phyloP scores from a whole-genome alignment of 2,329 filamentous ascomycete species.

The Blastomyces gilchristii region DNA sequence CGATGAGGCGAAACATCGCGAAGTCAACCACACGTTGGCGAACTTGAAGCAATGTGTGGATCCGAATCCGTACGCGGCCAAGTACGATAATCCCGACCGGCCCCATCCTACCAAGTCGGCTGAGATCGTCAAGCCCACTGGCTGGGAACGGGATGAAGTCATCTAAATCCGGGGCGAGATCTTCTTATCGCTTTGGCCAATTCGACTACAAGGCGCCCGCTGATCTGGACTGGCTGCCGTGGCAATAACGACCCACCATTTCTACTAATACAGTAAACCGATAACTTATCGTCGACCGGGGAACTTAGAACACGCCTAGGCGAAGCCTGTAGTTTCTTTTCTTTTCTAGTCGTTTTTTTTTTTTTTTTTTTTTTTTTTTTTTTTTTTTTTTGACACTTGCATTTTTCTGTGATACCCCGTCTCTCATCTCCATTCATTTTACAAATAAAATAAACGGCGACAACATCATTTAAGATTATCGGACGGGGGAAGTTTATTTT shows the following conservation, averaged over 20 bases:
- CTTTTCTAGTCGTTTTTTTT: not conserved
- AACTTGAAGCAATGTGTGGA: constrained; percentile 79
- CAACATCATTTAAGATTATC: not conserved
- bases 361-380: not conserved
- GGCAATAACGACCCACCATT: not conserved
- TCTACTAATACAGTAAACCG: not conserved
- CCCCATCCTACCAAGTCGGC: constrained; percentile 63
- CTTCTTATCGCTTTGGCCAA: not conserved
- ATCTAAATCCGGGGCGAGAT: constrained; percentile 34
- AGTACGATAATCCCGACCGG: constrained; percentile 59
- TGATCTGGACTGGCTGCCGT: not conserved
- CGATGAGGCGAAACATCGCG: constrained; percentile 82
- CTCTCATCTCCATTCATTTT: not conserved
- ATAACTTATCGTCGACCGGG: not conserved
- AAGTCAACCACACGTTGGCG: constrained; percentile 89
- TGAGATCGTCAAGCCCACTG: constrained; percentile 53
- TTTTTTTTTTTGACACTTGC: not conserved
- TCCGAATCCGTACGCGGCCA: constrained; percentile 82
- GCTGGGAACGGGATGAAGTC: constrained; percentile 77
- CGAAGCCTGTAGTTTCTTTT: not conserved
- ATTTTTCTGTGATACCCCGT: not conserved
- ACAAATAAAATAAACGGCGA: not conserved
- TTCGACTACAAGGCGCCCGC: not conserved
- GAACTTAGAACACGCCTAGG: not conserved
- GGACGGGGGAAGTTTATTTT: not conserved